These are phyloP conservation scores for Byssoonygena ceratinophila DNA, from an alignment of 2,329 filamentous ascomycete genomes.

Conservation along the genomic window DNA sequence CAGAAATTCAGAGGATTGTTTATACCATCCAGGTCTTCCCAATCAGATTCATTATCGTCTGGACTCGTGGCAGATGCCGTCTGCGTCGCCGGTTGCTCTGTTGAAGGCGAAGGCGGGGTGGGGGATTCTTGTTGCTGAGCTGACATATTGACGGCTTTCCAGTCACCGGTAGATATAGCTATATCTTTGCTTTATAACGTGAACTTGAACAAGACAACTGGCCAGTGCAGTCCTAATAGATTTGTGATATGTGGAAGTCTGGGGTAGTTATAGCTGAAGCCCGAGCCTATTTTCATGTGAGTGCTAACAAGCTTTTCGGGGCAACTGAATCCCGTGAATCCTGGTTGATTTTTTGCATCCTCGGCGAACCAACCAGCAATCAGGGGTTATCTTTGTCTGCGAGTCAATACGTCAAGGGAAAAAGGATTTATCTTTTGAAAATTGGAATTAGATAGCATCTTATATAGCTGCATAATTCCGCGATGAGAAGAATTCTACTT, in stretches of 20 bases:
- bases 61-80: slow-evolving; percentile 14
- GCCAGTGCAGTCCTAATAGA: background rate
- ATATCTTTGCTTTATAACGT: slow-evolving; percentile 3
- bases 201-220: background rate
- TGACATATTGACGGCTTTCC: background rate
- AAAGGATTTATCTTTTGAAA: no score
- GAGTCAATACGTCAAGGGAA: no score
- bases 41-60: slow-evolving; percentile 71
- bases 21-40: slow-evolving; percentile 83
- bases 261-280: no score
- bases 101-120: background rate
- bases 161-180: background rate
- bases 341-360: background rate
- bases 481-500: background rate
- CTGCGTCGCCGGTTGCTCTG: background rate
- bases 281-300: slow-evolving; percentile 7
- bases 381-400: background rate
- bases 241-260: background rate
- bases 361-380: background rate
- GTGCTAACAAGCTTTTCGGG: slow-evolving; percentile 5
- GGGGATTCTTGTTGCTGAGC: background rate
- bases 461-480: no score
- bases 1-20: no score
- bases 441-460: no score
- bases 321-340: background rate